Evolutionary conservation across 2,329 filamentous ascomycete species (phyloP).

Genomic region (Aspergillus melleus): DNA sequence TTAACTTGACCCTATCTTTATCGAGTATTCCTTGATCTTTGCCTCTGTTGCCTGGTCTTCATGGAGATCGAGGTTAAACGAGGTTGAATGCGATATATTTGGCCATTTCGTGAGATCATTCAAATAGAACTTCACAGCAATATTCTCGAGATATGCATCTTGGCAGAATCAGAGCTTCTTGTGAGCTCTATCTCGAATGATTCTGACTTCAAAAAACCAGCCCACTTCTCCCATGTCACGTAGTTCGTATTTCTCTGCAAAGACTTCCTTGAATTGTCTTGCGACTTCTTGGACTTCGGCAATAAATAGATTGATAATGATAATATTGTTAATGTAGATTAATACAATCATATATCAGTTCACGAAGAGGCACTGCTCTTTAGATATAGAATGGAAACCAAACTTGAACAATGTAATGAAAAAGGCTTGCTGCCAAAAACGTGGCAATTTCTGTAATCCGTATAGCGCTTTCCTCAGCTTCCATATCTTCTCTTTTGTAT

Average conservation of each 20-base stretch:
- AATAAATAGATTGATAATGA: neutral
- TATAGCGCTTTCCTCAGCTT: neutral
- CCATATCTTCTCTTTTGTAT: neutral
- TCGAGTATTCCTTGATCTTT: neutral
- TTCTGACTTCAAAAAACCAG: neutral
- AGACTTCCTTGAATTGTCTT: neutral
- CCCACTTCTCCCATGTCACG: neutral
- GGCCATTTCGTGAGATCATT: neutral
- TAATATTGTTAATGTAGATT: neutral
- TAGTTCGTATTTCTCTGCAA: neutral
- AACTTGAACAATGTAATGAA: neutral
- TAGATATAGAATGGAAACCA: neutral
- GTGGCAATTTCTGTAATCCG: neutral
- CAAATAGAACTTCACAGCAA: neutral
- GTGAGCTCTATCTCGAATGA: neutral
- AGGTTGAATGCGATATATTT: neutral
- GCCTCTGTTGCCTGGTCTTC: neutral
- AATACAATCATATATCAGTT: neutral
- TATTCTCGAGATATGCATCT: neutral
- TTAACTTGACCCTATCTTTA: neutral
- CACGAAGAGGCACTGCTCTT: neutral
- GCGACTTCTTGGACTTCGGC: neutral
- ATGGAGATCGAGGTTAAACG: neutral
- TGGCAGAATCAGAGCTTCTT: neutral
- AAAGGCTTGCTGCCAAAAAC: neutral